These are phyloP conservation scores for Escovopsis sp. DNA, from an alignment of 2,329 filamentous ascomycete genomes.

Conservation along the genomic window DNA sequence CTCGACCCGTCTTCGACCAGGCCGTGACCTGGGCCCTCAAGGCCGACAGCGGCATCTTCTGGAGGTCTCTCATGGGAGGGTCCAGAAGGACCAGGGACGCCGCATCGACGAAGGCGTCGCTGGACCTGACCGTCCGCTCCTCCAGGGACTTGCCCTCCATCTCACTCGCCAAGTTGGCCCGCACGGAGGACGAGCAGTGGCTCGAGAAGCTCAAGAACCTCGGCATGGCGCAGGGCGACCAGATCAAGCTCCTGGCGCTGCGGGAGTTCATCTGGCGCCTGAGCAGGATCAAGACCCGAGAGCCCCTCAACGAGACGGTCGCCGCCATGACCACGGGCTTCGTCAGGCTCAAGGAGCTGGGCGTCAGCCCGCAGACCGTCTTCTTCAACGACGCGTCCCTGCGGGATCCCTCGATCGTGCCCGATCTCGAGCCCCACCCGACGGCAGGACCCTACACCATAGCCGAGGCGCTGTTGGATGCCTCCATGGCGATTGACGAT, in stretches of 20 bases:
- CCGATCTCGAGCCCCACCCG: constrained; percentile 16
- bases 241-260: constrained; percentile 73
- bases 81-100: constrained; percentile 49
- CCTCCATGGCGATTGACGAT: constrained; percentile 74
- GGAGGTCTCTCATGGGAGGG: constrained; percentile 62
- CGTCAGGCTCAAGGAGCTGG: constrained; percentile 57
- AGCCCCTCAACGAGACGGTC: constrained; percentile 22
- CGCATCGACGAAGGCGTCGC: constrained; percentile 46
- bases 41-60: constrained; percentile 69
- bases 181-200: constrained; percentile 89
- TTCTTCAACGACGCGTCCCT: constrained; percentile 71
- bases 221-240: constrained; percentile 69
- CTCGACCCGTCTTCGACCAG: constrained; percentile 69
- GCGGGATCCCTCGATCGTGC: constrained; percentile 21
- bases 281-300: constrained; percentile 52
- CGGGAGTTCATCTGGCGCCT: constrained; percentile 86
- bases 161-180: constrained; percentile 47
- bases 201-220: constrained; percentile 70
- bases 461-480: constrained; percentile 78
- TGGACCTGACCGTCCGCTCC: constrained; percentile 35
- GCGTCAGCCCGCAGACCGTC: constrained; percentile 72
- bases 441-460: constrained; percentile 53
- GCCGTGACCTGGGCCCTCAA: constrained; percentile 75
- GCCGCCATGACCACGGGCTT: constrained; percentile 25
- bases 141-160: constrained; percentile 40